Conservation (phyloP, 2,329 filamentous ascomycete species). For the Colletotrichum truncatum region DNA sequence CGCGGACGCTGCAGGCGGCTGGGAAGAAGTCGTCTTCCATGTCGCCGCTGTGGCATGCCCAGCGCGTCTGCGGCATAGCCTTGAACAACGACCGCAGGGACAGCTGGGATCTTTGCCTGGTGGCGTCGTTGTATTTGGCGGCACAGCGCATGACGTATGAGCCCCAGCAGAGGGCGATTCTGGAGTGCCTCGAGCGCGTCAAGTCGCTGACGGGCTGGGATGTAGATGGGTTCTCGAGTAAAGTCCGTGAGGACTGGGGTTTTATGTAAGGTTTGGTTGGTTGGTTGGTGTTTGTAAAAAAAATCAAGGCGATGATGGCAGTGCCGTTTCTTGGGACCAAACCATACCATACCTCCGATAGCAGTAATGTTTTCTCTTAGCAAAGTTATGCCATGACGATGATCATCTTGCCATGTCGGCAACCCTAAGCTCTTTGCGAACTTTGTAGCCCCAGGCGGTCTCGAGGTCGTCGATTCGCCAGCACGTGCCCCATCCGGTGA, state of each 20-base stretch:
- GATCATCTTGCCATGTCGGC: background rate
- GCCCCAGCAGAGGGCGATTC: conserved; percentile 53
- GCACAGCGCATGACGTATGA: conserved; percentile 57
- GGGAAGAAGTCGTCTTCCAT: conserved; percentile 41
- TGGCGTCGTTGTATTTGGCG: conserved; percentile 55
- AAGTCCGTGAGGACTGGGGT: conserved; percentile 39
- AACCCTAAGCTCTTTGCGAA: conserved; percentile 29
- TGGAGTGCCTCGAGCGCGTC: conserved; percentile 48
- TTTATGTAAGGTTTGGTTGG: no score
- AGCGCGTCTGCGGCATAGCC: conserved; percentile 58
- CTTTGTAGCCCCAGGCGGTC: conserved; percentile 48
- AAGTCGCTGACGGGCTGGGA: conserved; percentile 53
- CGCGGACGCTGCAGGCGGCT: conserved; percentile 48
- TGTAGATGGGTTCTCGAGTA: conserved; percentile 34
- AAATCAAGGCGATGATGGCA: no score
- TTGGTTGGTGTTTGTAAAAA: no score
- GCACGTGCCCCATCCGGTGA: conserved; percentile 61
- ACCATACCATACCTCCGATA: background rate
- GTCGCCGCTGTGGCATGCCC: conserved; percentile 58
- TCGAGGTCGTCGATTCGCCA: conserved; percentile 64
- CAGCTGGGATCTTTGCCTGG: conserved; percentile 57
- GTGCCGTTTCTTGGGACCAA: no score
- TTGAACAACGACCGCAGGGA: conserved; percentile 54
- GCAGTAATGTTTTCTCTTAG: background rate
- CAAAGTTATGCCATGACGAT: background rate